Conservation (phyloP, 163 green algal species). For the Trebouxia gelatinosa region DNA sequence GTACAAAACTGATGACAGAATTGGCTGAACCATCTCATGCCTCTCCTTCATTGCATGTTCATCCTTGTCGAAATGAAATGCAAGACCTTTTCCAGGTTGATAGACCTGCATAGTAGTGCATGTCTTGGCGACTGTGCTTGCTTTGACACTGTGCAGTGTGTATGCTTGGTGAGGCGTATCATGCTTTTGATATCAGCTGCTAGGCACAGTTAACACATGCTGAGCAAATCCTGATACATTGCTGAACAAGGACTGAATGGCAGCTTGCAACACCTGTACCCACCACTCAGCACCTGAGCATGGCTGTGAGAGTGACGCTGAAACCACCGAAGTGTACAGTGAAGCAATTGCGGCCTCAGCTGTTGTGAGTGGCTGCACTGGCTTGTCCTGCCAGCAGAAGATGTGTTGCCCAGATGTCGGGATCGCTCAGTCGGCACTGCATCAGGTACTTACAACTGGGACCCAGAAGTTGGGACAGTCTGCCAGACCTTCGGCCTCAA, state of each 20-base stretch:
- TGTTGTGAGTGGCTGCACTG: not conserved
- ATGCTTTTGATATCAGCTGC: not conserved
- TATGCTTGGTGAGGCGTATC: not conserved
- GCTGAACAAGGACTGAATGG: not conserved
- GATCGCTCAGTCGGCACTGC: too few relatives aligned
- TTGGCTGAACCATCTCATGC: slow-evolving; percentile 48
- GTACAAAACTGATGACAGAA: slow-evolving; percentile 61
- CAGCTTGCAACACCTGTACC: slow-evolving; percentile 55
- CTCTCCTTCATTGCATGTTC: slow-evolving; percentile 46
- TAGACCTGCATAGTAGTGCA: slow-evolving; percentile 58
- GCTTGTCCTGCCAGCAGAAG: not conserved
- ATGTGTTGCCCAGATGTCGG: not conserved
- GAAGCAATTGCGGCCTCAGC: slow-evolving; percentile 27
- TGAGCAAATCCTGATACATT: too few relatives aligned
- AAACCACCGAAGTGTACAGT: slow-evolving; percentile 15
- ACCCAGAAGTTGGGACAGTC: slow-evolving; percentile 26
- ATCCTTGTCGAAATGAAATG: slow-evolving; percentile 77
- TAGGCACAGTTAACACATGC: too few relatives aligned
- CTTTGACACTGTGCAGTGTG: too few relatives aligned
- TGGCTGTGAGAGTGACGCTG: slow-evolving; percentile 3
- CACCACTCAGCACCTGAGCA: slow-evolving; percentile 55
- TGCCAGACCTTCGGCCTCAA: not conserved
- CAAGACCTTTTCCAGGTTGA: slow-evolving; percentile 51
- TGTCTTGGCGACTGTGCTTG: not conserved
- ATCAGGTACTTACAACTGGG: not conserved